Conservation (phyloP, 805 yeast genomes). For the Candida nanaspora region DNA sequence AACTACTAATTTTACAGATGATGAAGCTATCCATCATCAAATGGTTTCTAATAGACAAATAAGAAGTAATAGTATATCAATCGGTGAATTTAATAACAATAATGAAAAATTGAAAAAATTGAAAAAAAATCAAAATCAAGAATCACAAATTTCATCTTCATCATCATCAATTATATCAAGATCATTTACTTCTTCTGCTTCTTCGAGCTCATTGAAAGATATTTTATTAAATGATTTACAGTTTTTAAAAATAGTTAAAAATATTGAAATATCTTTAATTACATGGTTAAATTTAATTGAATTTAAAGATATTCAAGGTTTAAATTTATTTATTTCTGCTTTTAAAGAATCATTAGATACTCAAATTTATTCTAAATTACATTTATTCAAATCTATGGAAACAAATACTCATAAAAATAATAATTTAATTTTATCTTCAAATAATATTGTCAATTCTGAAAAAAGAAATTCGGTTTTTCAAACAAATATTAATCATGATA, state of each 20-base stretch:
- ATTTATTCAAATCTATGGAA: background rate
- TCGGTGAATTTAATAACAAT: conserved; percentile 21
- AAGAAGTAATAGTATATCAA: conserved; percentile 18
- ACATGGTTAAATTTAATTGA: conserved; percentile 19
- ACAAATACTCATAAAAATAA: too few relatives aligned
- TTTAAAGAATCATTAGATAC: conserved; percentile 10
- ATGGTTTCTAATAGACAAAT: background rate
- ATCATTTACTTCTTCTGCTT: too few relatives aligned
- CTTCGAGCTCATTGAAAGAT: conserved; percentile 12
- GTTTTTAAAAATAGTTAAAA: conserved; percentile 17
- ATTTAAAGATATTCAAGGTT: conserved; percentile 6
- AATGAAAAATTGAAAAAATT: conserved; percentile 17
- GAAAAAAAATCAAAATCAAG: background rate
- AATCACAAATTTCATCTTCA: conserved; percentile 1
- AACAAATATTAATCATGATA: too few relatives aligned
- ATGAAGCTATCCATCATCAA: background rate
- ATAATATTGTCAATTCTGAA: too few relatives aligned
- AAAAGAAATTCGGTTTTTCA: too few relatives aligned
- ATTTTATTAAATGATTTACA: conserved; percentile 16
- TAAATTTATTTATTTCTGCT: conserved; percentile 8
- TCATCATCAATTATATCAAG: too few relatives aligned
- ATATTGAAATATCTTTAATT: conserved; percentile 17
- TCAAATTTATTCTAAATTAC: conserved; percentile 13
- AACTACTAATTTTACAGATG: conserved; percentile 4
- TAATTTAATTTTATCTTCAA: too few relatives aligned